phyloP scores from a whole-genome alignment of 106 monocot genomes.

The Phalaenopsis aphrodite region DNA sequence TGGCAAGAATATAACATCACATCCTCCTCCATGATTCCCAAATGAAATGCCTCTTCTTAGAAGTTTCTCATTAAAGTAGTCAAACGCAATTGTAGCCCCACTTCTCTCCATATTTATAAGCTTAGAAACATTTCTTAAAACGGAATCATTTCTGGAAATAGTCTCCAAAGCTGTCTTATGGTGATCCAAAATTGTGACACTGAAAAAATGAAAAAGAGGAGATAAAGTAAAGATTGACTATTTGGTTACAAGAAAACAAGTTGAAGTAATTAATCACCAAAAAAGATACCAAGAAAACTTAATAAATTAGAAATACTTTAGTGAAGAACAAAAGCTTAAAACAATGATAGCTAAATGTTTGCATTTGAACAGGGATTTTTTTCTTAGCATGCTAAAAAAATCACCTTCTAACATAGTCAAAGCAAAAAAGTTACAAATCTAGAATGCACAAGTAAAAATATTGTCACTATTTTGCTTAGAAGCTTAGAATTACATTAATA shows the following conservation, averaged over 20 bases:
- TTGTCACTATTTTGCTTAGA: no score
- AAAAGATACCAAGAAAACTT: background rate
- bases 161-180: conserved; percentile 88
- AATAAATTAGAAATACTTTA: background rate
- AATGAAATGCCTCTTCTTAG: conserved; percentile 5
- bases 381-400: background rate
- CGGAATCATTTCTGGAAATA: conserved; percentile 31
- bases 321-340: background rate
- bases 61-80: conserved; percentile 69
- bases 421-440: background rate
- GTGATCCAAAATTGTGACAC: conserved; percentile 88
- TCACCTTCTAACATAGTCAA: background rate
- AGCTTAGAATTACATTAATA: no score
- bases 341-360: background rate
- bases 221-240: background rate
- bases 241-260: background rate
- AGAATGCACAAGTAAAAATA: background rate
- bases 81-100: conserved; percentile 91
- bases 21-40: conserved; percentile 8
- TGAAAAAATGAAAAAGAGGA: conserved; percentile 16
- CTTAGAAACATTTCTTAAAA: conserved; percentile 48
- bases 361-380: background rate
- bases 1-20: conserved; percentile 23
- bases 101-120: conserved; percentile 85
- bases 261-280: background rate